phyloP scores from a whole-genome alignment of 768 basidiomycete genomes.

The Termitomyces titanicus region DNA sequence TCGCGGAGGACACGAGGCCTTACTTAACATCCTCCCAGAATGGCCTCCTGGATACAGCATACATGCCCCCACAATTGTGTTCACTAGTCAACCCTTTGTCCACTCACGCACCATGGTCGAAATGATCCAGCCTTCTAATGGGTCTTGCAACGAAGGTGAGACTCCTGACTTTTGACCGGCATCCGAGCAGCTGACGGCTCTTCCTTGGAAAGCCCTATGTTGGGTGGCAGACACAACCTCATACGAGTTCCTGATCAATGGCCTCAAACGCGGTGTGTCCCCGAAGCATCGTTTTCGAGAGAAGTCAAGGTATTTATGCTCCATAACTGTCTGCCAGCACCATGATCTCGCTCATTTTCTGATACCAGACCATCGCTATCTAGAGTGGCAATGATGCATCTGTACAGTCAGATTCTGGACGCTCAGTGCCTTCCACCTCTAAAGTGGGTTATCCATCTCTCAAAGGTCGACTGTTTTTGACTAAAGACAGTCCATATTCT shows the following conservation, averaged over 20 bases:
- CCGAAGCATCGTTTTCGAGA: slow-evolving; percentile 63
- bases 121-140: slow-evolving; percentile 22
- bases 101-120: slow-evolving; percentile 45
- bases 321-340: background rate
- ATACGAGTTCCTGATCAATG: slow-evolving; percentile 72
- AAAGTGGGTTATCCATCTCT: slow-evolving; percentile 11
- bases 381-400: slow-evolving; percentile 49
- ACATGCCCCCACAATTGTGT: slow-evolving; percentile 47
- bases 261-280: slow-evolving; percentile 72
- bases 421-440: slow-evolving; percentile 11
- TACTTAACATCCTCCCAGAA: slow-evolving; percentile 24
- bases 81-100: slow-evolving; percentile 57
- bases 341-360: background rate
- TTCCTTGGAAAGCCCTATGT: slow-evolving; percentile 54
- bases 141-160: slow-evolving; percentile 72
- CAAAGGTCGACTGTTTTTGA: background rate
- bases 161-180: background rate
- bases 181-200: background rate
- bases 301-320: slow-evolving; percentile 51
- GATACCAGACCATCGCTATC: slow-evolving; percentile 45
- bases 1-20: background rate
- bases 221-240: slow-evolving; percentile 57
- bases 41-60: slow-evolving; percentile 47
- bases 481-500: slow-evolving; percentile 1
- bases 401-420: slow-evolving; percentile 30